Base-by-base conservation (phyloP, 768 basidiomycete genomes). In the Tylopilus vinaceipallidus region DNA sequence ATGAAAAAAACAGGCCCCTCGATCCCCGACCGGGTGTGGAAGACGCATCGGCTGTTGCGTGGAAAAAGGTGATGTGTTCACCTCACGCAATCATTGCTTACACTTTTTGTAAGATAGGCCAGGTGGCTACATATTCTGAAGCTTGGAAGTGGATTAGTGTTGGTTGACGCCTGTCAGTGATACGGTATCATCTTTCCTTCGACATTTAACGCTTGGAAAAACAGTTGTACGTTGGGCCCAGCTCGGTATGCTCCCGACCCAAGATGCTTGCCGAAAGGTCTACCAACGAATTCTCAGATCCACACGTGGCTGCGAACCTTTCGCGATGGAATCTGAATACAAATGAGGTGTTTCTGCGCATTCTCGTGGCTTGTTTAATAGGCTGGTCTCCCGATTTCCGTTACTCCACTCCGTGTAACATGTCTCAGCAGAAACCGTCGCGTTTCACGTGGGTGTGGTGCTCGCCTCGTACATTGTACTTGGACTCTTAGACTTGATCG, bases 141-240 rank as follows among this genome's bases (percentile, higher is more conserved):
- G 36, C 74, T 91, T 6, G 88, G 86, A 3, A 60, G 69, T 23
- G 75, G 77, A 1, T 71, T 89, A 12, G 67, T 88, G 20, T 64
- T 81, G 17, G 66, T 88, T 11, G 89, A 91, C 70, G 83, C 87
- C 3, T 90, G 88, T 91, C 63, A 45, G 86, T 74, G 24, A 34
- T 41, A 24, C 29, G 12, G 17, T 32, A 19, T 39, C 30, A 20
- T 26, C 27, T 44, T 34, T 29, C 14, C 24, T 54, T 49, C 46
- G 32, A 29, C 44, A 6, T 39, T 26, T 54, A 37, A 46, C 42
- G 34, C 30, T 13, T 19, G 32, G 38, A 29, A 16, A 30, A 27
- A 8, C 52, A 91, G 89, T 89, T 64, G 89, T 91, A 45, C 73
- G 89, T 56, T 91, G 87, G 86, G 81, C 82, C 29, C 79, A 88